Evolutionary conservation across 2,329 filamentous ascomycete genomes (phyloP).

Genomic region (Rasamsonia emersonii): DNA sequence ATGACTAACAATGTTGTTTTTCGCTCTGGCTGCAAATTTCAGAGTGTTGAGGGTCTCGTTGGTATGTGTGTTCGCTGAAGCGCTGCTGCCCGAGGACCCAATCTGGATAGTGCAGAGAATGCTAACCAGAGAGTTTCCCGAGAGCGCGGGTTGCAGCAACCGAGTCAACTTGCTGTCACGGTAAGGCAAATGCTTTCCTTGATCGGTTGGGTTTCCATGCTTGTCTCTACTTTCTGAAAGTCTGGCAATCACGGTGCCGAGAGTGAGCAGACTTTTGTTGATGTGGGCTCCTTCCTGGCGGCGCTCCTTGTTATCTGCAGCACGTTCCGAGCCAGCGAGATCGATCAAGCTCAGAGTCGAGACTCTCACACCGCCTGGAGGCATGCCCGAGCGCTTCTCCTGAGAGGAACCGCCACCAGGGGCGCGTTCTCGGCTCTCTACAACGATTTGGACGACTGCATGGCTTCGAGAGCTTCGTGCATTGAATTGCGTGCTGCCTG

Average conservation of each 20-base stretch:
- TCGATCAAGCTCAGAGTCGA: slow-evolving; percentile 94
- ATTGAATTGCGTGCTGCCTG: slow-evolving; percentile 95
- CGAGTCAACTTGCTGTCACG: slow-evolving; percentile 95
- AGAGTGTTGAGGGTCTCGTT: slow-evolving; percentile 89
- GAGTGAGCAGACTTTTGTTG: slow-evolving; percentile 91
- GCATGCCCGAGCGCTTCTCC: slow-evolving; percentile 60
- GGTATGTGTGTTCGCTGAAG: slow-evolving; percentile 64
- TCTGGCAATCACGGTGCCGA: slow-evolving; percentile 89
- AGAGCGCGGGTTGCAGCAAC: slow-evolving; percentile 82
- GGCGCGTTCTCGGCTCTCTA: slow-evolving; percentile 85
- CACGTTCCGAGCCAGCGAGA: slow-evolving; percentile 90
- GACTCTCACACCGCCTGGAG: slow-evolving; percentile 84
- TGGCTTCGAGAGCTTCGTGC: slow-evolving; percentile 94
- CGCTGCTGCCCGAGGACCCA: slow-evolving; percentile 64
- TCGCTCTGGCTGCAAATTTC: slow-evolving; percentile 92
- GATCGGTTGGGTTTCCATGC: slow-evolving; percentile 61
- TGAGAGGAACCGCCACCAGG: slow-evolving; percentile 43
- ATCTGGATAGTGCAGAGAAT: slow-evolving; percentile 96
- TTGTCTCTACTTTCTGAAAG: slow-evolving; percentile 87
- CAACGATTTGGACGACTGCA: slow-evolving; percentile 95
- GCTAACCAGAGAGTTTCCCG: slow-evolving; percentile 88
- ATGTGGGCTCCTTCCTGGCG: slow-evolving; percentile 94
- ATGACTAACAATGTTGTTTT: slow-evolving; percentile 96
- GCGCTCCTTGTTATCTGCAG: slow-evolving; percentile 89
- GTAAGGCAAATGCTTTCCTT: slow-evolving; percentile 92